Percentiles rank a stretch among this genome's conserved stretches.
Conservation (phyloP, 2,329 filamentous ascomycete genomes). For the Colletotrichum camelliae region DNA sequence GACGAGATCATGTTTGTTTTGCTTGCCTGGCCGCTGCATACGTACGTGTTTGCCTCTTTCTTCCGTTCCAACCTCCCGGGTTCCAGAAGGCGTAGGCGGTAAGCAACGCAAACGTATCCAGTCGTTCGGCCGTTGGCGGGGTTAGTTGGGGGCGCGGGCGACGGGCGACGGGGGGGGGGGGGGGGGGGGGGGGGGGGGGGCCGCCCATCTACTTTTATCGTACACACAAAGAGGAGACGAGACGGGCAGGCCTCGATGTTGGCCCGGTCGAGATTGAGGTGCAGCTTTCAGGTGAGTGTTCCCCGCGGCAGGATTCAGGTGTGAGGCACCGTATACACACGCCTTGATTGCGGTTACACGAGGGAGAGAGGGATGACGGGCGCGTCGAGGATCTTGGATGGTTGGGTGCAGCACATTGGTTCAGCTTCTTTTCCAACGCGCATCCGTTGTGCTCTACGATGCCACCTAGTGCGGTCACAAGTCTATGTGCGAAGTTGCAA, state of each 20-base stretch:
- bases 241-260: background rate
- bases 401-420: background rate
- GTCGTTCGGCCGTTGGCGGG: background rate
- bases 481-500: background rate
- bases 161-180: background rate
- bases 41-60: background rate
- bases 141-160: too few relatives aligned
- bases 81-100: background rate
- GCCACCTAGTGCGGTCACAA: background rate
- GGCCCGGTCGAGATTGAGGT: background rate
- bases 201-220: background rate
- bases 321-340: background rate
- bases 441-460: background rate
- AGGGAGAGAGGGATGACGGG: background rate
- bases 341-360: background rate
- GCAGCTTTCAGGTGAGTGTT: conserved; percentile 3
- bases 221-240: background rate
- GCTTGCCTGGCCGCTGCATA: background rate
- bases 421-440: background rate
- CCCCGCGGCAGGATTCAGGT: background rate
- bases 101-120: background rate
- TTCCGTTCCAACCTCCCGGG: background rate
- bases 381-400: background rate
- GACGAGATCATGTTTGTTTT: background rate
- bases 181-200: background rate